A percentile compares a stretch with the other conserved stretches of the same genome.
These are phyloP conservation scores for Medicago arabica DNA, from an alignment of 306 rosid genomes.

Conservation along the genomic window DNA sequence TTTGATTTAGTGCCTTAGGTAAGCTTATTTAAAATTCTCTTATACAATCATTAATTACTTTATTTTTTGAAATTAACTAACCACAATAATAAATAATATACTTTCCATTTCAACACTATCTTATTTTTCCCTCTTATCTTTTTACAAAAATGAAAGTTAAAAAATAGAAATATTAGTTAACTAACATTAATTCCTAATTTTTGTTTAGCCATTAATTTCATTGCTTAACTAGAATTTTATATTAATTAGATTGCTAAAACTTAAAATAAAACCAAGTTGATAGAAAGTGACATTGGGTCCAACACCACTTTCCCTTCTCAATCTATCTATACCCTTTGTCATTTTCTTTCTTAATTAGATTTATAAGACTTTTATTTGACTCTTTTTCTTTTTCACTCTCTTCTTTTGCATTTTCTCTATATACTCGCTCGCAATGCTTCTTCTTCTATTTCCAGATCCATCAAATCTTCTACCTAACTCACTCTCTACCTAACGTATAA, in stretches of 20 bases:
- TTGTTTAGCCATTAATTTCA: no score
- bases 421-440: constrained; percentile 31
- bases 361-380: constrained; percentile 71
- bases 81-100: no score
- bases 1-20: no score
- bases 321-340: constrained; percentile 43
- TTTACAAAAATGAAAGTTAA: no score
- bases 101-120: no score
- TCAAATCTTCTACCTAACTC: constrained; percentile 52
- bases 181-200: no score
- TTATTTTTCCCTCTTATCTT: no score
- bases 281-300: constrained; percentile 57
- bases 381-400: constrained; percentile 38
- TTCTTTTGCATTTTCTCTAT: constrained; percentile 6
- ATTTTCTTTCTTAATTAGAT: constrained; percentile 55
- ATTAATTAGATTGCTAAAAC: not conserved
- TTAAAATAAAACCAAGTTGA: constrained; percentile 10
- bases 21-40: no score
- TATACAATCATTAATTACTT: no score
- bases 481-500: constrained; percentile 28
- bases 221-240: no score
- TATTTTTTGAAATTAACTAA: no score
- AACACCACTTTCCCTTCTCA: constrained; percentile 24
- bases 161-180: no score
- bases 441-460: constrained; percentile 65